A percentile compares a stretch with the other conserved stretches of the same genome.
phyloP scores from a whole-genome alignment of 257 asterid genomes.

The Coffea eugenioides region DNA sequence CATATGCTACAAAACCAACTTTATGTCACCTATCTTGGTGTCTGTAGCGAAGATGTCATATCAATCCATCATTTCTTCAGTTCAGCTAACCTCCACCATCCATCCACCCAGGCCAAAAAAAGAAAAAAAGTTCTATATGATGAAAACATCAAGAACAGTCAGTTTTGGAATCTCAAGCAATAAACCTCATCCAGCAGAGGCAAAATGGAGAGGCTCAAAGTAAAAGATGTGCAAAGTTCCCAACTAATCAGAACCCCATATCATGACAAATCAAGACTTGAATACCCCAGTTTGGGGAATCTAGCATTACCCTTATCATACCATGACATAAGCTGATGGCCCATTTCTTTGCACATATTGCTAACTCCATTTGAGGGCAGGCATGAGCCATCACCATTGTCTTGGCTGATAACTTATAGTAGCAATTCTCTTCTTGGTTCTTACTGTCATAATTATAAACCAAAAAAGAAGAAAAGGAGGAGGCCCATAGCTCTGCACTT shows the following conservation, averaged over 20 bases:
- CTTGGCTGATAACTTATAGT: neutral
- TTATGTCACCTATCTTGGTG: slow-evolving; percentile 38
- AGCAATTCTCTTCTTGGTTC: no score
- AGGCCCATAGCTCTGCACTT: no score
- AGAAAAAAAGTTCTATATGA: neutral
- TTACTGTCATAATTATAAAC: no score
- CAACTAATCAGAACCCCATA: slow-evolving; percentile 36
- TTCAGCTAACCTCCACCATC: slow-evolving; percentile 45
- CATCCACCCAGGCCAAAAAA: slow-evolving; percentile 17
- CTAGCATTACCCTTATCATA: slow-evolving; percentile 32
- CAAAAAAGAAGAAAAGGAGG: no score
- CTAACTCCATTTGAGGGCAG: slow-evolving; percentile 33
- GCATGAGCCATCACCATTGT: slow-evolving; percentile 20
- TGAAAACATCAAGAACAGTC: slow-evolving; percentile 19
- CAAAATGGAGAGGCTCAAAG: slow-evolving; percentile 23
- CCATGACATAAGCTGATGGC: slow-evolving; percentile 29
- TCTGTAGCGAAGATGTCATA: slow-evolving; percentile 29
- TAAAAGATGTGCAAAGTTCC: slow-evolving; percentile 20
- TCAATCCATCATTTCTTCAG: slow-evolving; percentile 44
- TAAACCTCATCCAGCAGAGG: slow-evolving; percentile 29
- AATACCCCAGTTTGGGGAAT: slow-evolving; percentile 38
- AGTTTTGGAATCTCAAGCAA: slow-evolving; percentile 38
- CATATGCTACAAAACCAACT: slow-evolving; percentile 19
- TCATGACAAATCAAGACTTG: slow-evolving; percentile 42
- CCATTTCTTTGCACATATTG: slow-evolving; percentile 20